Evolutionary conservation across 805 yeast genomes (phyloP).

Genomic region (Candida insectorum): DNA sequence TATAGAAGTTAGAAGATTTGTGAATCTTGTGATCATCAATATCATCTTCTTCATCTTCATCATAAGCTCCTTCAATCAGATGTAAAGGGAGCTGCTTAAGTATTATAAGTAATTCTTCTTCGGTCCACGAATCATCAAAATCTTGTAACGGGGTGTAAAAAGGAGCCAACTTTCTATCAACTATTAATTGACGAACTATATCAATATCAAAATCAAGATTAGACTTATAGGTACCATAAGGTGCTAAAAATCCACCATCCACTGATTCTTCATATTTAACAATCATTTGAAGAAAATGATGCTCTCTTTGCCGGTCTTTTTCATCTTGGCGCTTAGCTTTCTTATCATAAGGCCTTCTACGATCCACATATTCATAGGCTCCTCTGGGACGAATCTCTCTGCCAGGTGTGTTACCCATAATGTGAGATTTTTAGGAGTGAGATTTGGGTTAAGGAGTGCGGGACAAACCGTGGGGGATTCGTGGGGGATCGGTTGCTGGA

Average conservation of each 20-base stretch:
- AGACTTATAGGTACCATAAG: conserved; percentile 82
- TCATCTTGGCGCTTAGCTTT: conserved; percentile 44
- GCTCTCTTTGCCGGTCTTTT: conserved; percentile 49
- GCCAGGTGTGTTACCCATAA: conserved; percentile 44
- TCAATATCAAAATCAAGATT: conserved; percentile 71
- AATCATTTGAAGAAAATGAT: conserved; percentile 53
- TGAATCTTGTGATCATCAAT: conserved; percentile 57
- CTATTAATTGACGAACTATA: conserved; percentile 67
- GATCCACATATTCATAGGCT: too few relatives aligned
- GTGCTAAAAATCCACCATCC: conserved; percentile 93
- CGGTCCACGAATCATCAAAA: conserved; percentile 67
- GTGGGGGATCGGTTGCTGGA: too few relatives aligned
- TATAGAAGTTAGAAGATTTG: conserved; percentile 42
- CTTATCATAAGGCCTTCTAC: conserved; percentile 20
- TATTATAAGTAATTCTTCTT: conserved; percentile 53
- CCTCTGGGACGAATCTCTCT: conserved; percentile 37
- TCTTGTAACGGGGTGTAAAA: conserved; percentile 88
- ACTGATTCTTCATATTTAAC: conserved; percentile 67
- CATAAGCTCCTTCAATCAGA: conserved; percentile 47
- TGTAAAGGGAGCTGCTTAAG: conserved; percentile 55
- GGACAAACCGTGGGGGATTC: too few relatives aligned
- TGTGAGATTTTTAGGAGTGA: too few relatives aligned
- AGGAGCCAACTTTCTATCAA: conserved; percentile 76
- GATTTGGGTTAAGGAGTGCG: too few relatives aligned
- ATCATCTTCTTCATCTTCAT: conserved; percentile 59